Percentiles rank a stretch among this genome's conserved stretches.
These are phyloP conservation scores for Canna indica DNA, from an alignment of 176 grass and related monocot genomes.

Conservation along the genomic window DNA sequence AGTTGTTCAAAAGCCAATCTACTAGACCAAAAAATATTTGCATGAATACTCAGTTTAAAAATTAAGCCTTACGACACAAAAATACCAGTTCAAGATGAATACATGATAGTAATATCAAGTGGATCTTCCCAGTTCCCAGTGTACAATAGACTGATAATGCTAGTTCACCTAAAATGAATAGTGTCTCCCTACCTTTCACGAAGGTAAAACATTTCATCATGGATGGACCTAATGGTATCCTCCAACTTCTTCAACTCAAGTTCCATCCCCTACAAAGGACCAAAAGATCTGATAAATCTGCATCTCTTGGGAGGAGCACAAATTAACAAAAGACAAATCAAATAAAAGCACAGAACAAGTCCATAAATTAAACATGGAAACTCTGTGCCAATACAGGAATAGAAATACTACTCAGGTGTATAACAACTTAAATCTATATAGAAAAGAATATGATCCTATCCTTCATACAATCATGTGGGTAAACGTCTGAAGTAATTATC, in stretches of 20 bases:
- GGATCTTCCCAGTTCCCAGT: neutral
- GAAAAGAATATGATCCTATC: too few species aligned
- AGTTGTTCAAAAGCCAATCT: neutral
- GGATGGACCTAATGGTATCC: constrained; percentile 65
- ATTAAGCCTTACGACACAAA: neutral
- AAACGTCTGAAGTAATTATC: too few species aligned
- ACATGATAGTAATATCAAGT: neutral
- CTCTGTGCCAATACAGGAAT: too few species aligned
- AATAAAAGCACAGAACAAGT: neutral
- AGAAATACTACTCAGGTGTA: too few species aligned
- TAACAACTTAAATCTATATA: too few species aligned
- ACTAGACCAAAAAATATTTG: neutral
- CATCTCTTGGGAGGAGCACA: neutral
- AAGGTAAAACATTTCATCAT: constrained; percentile 91
- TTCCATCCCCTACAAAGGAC: constrained; percentile 62
- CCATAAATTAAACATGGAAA: too few species aligned
- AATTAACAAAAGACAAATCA: neutral
- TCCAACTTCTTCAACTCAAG: constrained; percentile 79
- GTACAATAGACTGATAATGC: neutral
- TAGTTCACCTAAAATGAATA: constrained; percentile 5
- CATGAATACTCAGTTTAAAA: neutral
- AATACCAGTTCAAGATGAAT: neutral
- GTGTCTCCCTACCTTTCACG: constrained; percentile 53
- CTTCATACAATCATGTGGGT: too few species aligned
- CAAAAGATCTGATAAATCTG: neutral